Conservation (phyloP, 768 basidiomycete genomes). For the Pleurotus eryngii region DNA sequence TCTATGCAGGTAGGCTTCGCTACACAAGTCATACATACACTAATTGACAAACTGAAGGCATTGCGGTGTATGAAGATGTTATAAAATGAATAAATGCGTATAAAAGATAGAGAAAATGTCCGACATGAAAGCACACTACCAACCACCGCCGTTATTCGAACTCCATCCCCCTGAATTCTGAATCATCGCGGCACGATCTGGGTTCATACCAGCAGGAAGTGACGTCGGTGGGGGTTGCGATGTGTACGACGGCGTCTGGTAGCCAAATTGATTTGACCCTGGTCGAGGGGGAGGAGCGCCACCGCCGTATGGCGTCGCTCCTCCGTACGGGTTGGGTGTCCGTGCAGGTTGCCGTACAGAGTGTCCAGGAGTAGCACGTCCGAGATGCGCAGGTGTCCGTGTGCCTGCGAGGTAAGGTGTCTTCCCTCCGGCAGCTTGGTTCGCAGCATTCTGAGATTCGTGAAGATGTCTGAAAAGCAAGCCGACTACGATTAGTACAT, state of each 20-base stretch:
- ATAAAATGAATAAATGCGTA: conserved; percentile 15
- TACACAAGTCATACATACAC: conserved; percentile 8
- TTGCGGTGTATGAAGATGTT: conserved; percentile 8
- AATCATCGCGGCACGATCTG: conserved; percentile 63
- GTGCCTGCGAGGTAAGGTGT: conserved; percentile 75
- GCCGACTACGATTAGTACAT: conserved; percentile 6
- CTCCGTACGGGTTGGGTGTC: conserved; percentile 79
- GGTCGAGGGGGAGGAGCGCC: conserved; percentile 34
- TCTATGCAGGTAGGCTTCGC: conserved; percentile 1
- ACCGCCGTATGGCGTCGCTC: conserved; percentile 33
- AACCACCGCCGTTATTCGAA: conserved; percentile 11
- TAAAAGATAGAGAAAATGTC: conserved; percentile 12
- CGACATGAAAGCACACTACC: background rate
- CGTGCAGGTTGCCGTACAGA: conserved; percentile 71
- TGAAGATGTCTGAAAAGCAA: conserved; percentile 58
- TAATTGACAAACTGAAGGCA: conserved; percentile 4
- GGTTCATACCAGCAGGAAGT: conserved; percentile 61
- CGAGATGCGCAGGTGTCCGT: conserved; percentile 73
- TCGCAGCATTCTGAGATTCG: conserved; percentile 63
- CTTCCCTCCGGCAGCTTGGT: conserved; percentile 57
- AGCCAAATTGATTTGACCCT: conserved; percentile 38
- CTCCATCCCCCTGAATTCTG: conserved; percentile 44
- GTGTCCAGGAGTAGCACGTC: conserved; percentile 77
- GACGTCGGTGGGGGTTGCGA: conserved; percentile 35
- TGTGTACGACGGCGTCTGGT: conserved; percentile 46